Evolutionary conservation across 768 basidiomycete species (phyloP).

Genomic region (Leccinum subtestaceum): DNA sequence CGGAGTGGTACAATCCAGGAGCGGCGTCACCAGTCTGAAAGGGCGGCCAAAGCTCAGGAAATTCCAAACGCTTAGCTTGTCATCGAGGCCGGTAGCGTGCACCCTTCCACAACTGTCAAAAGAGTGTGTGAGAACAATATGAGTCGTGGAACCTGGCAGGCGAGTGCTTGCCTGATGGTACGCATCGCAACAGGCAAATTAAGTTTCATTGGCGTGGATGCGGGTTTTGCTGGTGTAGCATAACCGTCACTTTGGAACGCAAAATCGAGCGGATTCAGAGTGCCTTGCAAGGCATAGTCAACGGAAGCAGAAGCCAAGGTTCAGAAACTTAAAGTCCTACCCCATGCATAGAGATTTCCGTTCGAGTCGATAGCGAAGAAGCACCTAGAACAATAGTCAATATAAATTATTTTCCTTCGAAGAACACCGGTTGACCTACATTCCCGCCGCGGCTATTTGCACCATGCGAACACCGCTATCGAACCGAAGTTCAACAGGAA

Average conservation of each 20-base stretch:
- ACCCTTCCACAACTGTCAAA: slow-evolving; percentile 68
- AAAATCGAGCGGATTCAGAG: slow-evolving; percentile 47
- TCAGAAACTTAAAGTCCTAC: slow-evolving; percentile 35
- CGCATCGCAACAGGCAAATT: slow-evolving; percentile 56
- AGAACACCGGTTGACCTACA: slow-evolving; percentile 44
- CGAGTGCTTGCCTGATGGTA: slow-evolving; percentile 54
- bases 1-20: slow-evolving; percentile 40
- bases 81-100: slow-evolving; percentile 67
- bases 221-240: slow-evolving; percentile 48
- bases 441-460: slow-evolving; percentile 75
- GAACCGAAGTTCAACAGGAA: slow-evolving; percentile 61
- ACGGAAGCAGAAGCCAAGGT: background rate
- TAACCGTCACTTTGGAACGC: slow-evolving; percentile 53
- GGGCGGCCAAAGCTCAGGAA: slow-evolving; percentile 79
- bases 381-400: slow-evolving; percentile 51
- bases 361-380: slow-evolving; percentile 82
- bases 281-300: slow-evolving; percentile 44
- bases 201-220: slow-evolving; percentile 55
- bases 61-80: slow-evolving; percentile 61
- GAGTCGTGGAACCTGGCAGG: background rate
- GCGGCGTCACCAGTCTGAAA: slow-evolving; percentile 48
- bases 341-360: slow-evolving; percentile 80
- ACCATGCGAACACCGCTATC: slow-evolving; percentile 60
- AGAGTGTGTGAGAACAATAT: slow-evolving; percentile 12
- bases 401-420: slow-evolving; percentile 3